Conservation (phyloP, 2,329 filamentous ascomycete species). For the Sclerotinia trifoliorum region DNA sequence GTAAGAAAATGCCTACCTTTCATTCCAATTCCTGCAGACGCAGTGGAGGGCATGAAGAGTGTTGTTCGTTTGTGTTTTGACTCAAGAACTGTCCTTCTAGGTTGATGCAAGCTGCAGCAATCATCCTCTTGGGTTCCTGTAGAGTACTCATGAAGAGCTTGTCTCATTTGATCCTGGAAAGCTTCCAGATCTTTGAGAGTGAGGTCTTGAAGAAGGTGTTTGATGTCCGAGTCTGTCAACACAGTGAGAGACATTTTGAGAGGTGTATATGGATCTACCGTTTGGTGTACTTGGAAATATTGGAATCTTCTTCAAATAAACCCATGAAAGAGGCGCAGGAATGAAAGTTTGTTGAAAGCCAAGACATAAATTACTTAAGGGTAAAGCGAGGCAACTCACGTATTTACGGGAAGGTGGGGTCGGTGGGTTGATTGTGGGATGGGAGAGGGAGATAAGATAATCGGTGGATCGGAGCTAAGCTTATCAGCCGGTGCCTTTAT, state of each 20-base stretch:
- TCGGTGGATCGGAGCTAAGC: not conserved
- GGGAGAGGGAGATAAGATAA: not conserved
- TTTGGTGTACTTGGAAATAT: not conserved
- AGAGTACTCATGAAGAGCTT: slow-evolving; percentile 61
- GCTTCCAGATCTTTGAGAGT: slow-evolving; percentile 52
- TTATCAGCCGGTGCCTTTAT: slow-evolving; percentile 2
- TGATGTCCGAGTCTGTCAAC: slow-evolving; percentile 58
- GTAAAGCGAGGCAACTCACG: not conserved
- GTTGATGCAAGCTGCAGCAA: slow-evolving; percentile 51
- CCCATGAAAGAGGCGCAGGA: not conserved
- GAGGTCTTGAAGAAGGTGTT: slow-evolving; percentile 53
- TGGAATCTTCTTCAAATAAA: not conserved
- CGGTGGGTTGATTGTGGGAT: not conserved
- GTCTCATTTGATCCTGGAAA: slow-evolving; percentile 50
- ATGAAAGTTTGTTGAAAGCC: not conserved
- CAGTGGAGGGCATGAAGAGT: slow-evolving; percentile 72
- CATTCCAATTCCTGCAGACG: slow-evolving; percentile 62
- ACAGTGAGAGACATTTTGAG: slow-evolving; percentile 55
- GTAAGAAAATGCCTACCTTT: slow-evolving; percentile 52
- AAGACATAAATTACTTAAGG: not conserved
- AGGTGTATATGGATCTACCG: not conserved
- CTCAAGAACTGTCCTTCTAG: slow-evolving; percentile 50
- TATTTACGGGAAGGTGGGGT: slow-evolving; percentile 4
- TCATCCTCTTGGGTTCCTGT: slow-evolving; percentile 49
- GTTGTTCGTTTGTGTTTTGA: slow-evolving; percentile 57